Evolutionary conservation across 371 early-diverging fungal genomes (phyloP).

Genomic region (Aphelidium insulamus): DNA sequence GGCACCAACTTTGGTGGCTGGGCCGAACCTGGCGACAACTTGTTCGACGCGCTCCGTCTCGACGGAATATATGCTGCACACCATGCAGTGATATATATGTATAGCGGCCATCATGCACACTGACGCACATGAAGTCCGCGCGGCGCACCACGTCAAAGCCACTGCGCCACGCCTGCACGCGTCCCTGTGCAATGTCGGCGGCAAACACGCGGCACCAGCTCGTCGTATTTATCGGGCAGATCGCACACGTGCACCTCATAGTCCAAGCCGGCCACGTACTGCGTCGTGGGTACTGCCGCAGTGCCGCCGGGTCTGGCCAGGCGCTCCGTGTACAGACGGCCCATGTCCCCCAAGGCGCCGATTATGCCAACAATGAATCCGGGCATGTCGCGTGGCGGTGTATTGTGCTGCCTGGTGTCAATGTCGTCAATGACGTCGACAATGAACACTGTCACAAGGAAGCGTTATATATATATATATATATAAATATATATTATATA

Average conservation of each 20-base stretch:
- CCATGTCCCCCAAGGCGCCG: conserved; percentile 87
- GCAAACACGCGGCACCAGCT: conserved; percentile 10
- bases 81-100: conserved; percentile 56
- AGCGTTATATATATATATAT: too few relatives aligned
- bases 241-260: conserved; percentile 65
- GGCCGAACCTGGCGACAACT: conserved; percentile 64
- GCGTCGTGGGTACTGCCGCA: conserved; percentile 13
- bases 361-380: conserved; percentile 66
- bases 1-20: conserved; percentile 9
- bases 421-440: too few relatives aligned
- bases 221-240: conserved; percentile 40
- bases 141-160: background rate
- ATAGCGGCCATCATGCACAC: conserved; percentile 54
- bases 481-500: too few relatives aligned
- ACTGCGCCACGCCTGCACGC: background rate
- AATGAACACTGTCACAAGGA: too few relatives aligned
- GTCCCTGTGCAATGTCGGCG: background rate
- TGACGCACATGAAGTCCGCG: conserved; percentile 16
- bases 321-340: conserved; percentile 55
- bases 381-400: too few relatives aligned
- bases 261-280: background rate
- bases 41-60: conserved; percentile 64
- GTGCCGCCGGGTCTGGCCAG: conserved; percentile 57
- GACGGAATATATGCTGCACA: conserved; percentile 81
- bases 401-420: too few relatives aligned